A percentile compares a stretch with the other conserved stretches of the same genome.
phyloP scores from a whole-genome alignment of 305 asterid genomes.

The Solanum hybrid region DNA sequence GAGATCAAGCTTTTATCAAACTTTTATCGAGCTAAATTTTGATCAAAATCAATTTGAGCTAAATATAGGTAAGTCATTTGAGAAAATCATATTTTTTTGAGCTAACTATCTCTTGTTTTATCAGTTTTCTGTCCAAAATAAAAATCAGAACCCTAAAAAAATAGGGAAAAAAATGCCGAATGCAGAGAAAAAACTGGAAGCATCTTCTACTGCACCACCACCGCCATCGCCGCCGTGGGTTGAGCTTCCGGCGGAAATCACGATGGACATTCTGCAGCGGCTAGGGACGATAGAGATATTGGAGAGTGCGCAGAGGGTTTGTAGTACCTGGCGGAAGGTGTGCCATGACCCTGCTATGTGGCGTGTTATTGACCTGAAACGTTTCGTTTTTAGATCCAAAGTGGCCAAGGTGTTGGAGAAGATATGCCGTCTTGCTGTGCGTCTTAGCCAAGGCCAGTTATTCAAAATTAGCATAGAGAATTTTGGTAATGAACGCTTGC shows the following conservation, averaged over 20 bases:
- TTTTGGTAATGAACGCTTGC: slow-evolving; percentile 23
- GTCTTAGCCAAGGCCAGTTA: slow-evolving; percentile 34
- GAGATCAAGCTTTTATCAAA: neutral
- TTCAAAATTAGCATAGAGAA: slow-evolving; percentile 19
- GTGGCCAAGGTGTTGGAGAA: slow-evolving; percentile 1
- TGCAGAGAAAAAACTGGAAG: neutral
- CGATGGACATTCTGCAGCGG: slow-evolving; percentile 31
- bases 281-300: slow-evolving; percentile 29
- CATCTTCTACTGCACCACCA: neutral
- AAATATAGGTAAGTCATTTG: too few relatives aligned
- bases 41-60: neutral
- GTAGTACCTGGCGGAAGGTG: slow-evolving; percentile 32
- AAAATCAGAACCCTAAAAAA: neutral
- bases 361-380: slow-evolving; percentile 27
- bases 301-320: slow-evolving; percentile 25
- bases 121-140: neutral
- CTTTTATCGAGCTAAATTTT: neutral
- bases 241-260: slow-evolving; percentile 41
- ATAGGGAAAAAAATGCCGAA: neutral
- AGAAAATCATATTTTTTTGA: too few relatives aligned
- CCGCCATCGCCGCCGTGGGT: slow-evolving; percentile 13
- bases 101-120: neutral
- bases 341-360: slow-evolving; percentile 35
- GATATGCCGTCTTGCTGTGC: slow-evolving; percentile 22
- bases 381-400: neutral